phyloP scores from a whole-genome alignment of 192 early-diverging fungal genomes.

The Entomortierella parvispora region DNA sequence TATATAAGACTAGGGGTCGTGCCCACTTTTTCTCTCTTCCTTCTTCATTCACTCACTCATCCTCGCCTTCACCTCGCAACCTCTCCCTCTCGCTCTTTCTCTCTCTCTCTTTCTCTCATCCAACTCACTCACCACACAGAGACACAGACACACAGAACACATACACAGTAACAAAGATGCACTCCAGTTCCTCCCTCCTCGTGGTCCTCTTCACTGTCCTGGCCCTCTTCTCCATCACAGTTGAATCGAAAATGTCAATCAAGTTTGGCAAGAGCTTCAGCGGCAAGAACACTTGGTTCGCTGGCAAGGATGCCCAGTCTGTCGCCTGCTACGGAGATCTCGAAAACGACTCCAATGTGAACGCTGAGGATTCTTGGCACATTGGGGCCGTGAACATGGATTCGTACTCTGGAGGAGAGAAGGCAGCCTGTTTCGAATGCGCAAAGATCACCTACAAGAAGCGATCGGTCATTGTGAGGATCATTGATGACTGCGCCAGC shows the following conservation, averaged over 20 bases:
- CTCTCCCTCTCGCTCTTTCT: background rate
- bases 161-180: conserved; percentile 14
- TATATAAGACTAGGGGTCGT: background rate
- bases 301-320: conserved; percentile 17
- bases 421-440: conserved; percentile 29
- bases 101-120: background rate
- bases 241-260: conserved; percentile 7
- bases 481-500: conserved; percentile 42
- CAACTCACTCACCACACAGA: background rate
- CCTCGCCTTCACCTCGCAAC: no score
- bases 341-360: conserved; percentile 15
- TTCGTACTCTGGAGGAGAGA: conserved; percentile 3
- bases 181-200: conserved; percentile 6
- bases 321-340: conserved; percentile 43
- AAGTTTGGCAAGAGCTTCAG: conserved; percentile 6
- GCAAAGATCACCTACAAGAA: conserved; percentile 22
- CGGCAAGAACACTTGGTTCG: conserved; percentile 43
- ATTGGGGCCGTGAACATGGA: conserved; percentile 27
- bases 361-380: conserved; percentile 37
- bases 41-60: no score
- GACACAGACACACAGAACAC: background rate
- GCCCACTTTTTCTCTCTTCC: background rate
- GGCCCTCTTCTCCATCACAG: conserved; percentile 11
- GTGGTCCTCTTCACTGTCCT: conserved; percentile 11
- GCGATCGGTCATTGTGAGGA: conserved; percentile 27